Evolutionary conservation across 306 rosid genomes (phyloP).

Genomic region (Quercus agrifolia): DNA sequence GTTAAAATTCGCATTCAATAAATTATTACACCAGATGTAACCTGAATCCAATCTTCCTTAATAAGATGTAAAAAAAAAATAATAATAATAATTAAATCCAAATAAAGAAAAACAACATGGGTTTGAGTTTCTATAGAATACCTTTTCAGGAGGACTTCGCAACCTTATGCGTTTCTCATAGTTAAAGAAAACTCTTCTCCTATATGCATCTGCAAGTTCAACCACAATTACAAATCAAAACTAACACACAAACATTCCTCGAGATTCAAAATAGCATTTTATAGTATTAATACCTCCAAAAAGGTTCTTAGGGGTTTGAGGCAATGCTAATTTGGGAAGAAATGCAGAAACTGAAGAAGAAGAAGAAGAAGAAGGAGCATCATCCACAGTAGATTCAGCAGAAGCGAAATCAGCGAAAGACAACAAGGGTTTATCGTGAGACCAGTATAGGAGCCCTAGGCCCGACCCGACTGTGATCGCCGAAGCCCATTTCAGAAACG

Average conservation of each 20-base stretch:
- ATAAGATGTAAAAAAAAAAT: neutral
- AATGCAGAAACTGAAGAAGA: too few species aligned
- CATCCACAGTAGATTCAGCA: constrained; percentile 6
- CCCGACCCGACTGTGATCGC: constrained; percentile 40
- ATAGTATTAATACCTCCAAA: constrained; percentile 43
- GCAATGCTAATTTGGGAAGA: constrained; percentile 43
- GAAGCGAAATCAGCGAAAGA: constrained; percentile 34
- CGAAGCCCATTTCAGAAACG: constrained; percentile 36
- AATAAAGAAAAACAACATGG: neutral
- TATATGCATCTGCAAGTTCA: constrained; percentile 56
- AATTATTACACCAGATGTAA: too few species aligned
- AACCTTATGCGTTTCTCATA: constrained; percentile 87
- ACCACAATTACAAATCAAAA: neutral
- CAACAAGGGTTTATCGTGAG: constrained; percentile 11
- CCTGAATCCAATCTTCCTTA: too few species aligned
- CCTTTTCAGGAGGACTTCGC: constrained; percentile 92
- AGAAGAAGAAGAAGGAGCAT: constrained; percentile 16
- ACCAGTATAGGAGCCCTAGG: constrained; percentile 55
- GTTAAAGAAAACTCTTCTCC: constrained; percentile 86
- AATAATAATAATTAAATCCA: neutral
- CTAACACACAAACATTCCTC: neutral
- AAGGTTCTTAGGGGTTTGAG: constrained; percentile 37
- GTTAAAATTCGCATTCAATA: too few species aligned
- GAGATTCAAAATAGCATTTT: neutral
- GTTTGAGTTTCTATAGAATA: constrained; percentile 6